phyloP scores from a whole-genome alignment of 2,329 filamentous ascomycete species.

The Claviceps arundinis region DNA sequence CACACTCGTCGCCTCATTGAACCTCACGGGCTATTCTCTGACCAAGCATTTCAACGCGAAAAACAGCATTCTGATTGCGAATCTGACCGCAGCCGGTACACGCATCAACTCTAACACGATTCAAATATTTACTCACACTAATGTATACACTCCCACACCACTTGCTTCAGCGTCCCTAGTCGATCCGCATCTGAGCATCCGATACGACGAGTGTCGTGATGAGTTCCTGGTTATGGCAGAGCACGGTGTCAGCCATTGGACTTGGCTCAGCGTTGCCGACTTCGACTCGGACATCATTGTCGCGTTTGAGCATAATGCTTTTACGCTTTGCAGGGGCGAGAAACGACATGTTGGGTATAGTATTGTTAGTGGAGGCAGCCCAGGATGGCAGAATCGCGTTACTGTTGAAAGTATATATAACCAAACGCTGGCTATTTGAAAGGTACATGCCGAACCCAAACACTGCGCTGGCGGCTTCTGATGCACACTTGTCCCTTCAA shows the following conservation, averaged over 20 bases:
- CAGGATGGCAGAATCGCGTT: conserved; percentile 2
- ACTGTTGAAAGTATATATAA: conserved; percentile 4
- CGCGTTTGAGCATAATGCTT: conserved; percentile 3
- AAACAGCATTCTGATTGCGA: conserved; percentile 2
- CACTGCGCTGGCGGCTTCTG: too few species aligned
- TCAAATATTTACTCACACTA: conserved; percentile 1
- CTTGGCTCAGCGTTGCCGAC: conserved; percentile 3
- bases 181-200: neutral
- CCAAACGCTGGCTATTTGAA: neutral
- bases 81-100: conserved; percentile 1
- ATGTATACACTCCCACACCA: conserved; percentile 2
- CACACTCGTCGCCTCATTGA: conserved; percentile 4
- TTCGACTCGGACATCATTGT: conserved; percentile 3
- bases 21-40: neutral
- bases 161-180: neutral
- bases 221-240: conserved; percentile 1
- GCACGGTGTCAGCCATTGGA: conserved; percentile 2
- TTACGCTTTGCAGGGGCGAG: conserved; percentile 2
- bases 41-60: neutral
- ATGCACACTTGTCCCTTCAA: too few species aligned
- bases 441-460: too few species aligned
- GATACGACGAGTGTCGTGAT: neutral
- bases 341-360: neutral
- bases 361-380: neutral
- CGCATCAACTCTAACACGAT: conserved; percentile 2